Percentiles rank a stretch among this genome's conserved stretches.
These are phyloP conservation scores for Lecanicillium sp. DNA, from an alignment of 2,329 filamentous ascomycete genomes.

Conservation along the genomic window DNA sequence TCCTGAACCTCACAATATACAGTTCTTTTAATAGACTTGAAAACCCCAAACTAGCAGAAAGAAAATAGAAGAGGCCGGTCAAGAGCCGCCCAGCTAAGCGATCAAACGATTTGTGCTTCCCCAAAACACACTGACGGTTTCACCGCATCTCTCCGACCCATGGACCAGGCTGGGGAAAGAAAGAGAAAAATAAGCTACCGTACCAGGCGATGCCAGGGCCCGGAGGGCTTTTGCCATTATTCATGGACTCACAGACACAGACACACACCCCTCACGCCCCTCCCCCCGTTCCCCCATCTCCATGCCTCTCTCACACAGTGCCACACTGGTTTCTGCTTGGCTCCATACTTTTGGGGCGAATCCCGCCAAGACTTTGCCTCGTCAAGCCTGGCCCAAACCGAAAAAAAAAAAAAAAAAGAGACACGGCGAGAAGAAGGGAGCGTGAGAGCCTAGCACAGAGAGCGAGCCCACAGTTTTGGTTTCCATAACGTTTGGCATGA, in stretches of 20 bases:
- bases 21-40: too few relatives aligned
- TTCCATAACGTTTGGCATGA: background rate
- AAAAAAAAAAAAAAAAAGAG: background rate
- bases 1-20: too few relatives aligned
- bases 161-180: too few relatives aligned
- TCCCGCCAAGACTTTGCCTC: constrained; percentile 2
- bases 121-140: background rate
- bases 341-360: background rate
- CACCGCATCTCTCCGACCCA: too few relatives aligned
- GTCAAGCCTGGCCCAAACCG: too few relatives aligned
- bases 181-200: too few relatives aligned
- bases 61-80: background rate
- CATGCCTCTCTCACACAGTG: constrained; percentile 1
- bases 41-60: too few relatives aligned
- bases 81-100: background rate
- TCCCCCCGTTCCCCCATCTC: background rate
- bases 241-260: too few relatives aligned
- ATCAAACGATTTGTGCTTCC: background rate
- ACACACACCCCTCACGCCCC: background rate
- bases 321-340: background rate
- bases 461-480: too few relatives aligned
- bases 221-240: too few relatives aligned
- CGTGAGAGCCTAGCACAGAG: too few relatives aligned
- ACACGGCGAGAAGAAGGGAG: background rate
- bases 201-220: too few relatives aligned